phyloP scores from a whole-genome alignment of 805 yeast genomes.

The Ogataea methanolica region DNA sequence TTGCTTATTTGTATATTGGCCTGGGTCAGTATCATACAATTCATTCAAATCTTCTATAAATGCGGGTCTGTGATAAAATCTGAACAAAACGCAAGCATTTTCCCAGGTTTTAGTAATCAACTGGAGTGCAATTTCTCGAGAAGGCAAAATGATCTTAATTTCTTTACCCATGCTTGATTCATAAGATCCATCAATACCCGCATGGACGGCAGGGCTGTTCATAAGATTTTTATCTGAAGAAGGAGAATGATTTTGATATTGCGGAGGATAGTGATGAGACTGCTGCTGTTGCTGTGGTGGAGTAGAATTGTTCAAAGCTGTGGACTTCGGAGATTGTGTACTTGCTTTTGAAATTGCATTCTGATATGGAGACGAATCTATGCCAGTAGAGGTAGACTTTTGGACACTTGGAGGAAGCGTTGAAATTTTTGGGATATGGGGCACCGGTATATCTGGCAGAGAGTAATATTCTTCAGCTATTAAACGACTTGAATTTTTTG shows the following conservation, averaged over 20 bases:
- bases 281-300: conserved; percentile 3
- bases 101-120: conserved; percentile 77
- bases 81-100: conserved; percentile 77
- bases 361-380: background rate
- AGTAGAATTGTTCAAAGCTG: conserved; percentile 1
- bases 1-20: conserved; percentile 66
- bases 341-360: too few relatives aligned
- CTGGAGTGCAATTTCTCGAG: conserved; percentile 65
- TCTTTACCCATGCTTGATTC: conserved; percentile 42
- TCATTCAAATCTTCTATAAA: conserved; percentile 70
- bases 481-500: conserved; percentile 14
- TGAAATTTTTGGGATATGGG: conserved; percentile 20
- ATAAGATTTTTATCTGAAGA: conserved; percentile 12
- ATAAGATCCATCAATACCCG: conserved; percentile 34
- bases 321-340: background rate
- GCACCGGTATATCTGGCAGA: conserved; percentile 30
- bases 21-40: conserved; percentile 71
- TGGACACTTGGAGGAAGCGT: conserved; percentile 11
- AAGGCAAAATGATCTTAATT: conserved; percentile 66
- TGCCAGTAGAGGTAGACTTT: background rate
- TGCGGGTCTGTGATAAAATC: conserved; percentile 84
- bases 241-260: conserved; percentile 13
- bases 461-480: conserved; percentile 25
- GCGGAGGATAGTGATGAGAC: conserved; percentile 1
- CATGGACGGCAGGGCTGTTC: conserved; percentile 17